These are phyloP conservation scores for Theobroma grandiflorum DNA, from an alignment of 441 rosid species.

Conservation along the genomic window DNA sequence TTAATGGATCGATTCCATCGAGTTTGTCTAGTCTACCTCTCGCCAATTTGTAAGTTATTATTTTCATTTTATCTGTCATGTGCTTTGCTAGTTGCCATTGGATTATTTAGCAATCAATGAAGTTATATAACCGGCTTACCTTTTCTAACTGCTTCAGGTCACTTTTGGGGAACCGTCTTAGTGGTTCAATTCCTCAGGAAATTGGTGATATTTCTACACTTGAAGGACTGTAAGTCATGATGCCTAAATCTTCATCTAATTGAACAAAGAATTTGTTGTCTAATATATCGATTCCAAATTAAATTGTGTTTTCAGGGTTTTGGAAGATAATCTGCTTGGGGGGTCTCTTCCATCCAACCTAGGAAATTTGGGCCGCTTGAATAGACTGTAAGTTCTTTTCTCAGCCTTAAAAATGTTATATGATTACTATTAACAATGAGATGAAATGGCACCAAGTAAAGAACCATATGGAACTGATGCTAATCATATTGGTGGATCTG, in stretches of 20 bases:
- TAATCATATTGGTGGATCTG: no score
- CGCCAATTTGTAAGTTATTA: slow-evolving; percentile 50
- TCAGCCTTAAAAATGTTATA: neutral
- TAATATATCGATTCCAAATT: slow-evolving; percentile 16
- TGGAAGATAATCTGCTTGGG: slow-evolving; percentile 65
- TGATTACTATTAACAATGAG: neutral
- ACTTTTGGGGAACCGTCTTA: slow-evolving; percentile 70
- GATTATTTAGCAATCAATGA: slow-evolving; percentile 6
- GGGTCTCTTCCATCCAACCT: slow-evolving; percentile 70
- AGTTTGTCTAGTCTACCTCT: slow-evolving; percentile 63
- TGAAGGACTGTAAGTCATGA: slow-evolving; percentile 56
- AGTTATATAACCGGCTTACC: slow-evolving; percentile 3
- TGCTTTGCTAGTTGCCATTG: slow-evolving; percentile 14
- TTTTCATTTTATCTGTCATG: neutral
- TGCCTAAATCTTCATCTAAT: neutral
- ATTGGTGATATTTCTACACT: slow-evolving; percentile 66
- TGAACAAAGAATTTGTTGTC: neutral
- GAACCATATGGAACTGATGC: neutral
- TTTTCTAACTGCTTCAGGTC: slow-evolving; percentile 42
- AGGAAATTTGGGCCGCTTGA: slow-evolving; percentile 63
- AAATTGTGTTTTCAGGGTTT: slow-evolving; percentile 47
- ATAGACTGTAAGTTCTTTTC: slow-evolving; percentile 54
- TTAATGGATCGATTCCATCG: slow-evolving; percentile 78
- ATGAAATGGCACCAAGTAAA: neutral
- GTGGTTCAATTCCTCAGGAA: slow-evolving; percentile 68